phyloP scores from a whole-genome alignment of 2,329 filamentous ascomycete genomes.

The Pseudogymnoascus sp. region DNA sequence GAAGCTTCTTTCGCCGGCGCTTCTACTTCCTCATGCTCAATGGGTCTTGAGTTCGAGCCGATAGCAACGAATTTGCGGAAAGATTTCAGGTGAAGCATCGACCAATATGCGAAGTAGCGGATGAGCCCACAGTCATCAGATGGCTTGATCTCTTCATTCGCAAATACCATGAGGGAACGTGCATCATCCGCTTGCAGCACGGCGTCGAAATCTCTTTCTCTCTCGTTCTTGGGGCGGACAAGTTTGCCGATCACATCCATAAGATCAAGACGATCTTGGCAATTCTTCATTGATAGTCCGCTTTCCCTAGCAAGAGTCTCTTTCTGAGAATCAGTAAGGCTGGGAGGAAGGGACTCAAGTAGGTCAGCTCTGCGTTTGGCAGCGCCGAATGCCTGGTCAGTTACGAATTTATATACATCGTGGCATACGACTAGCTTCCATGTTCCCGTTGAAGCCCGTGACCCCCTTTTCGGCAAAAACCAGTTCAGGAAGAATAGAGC shows the following conservation, averaged over 20 bases:
- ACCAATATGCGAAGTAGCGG: conserved; percentile 56
- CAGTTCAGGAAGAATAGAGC: conserved; percentile 34
- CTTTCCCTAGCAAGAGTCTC: conserved; percentile 18
- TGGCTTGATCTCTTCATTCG: conserved; percentile 40
- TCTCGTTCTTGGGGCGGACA: neutral
- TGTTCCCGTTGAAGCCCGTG: conserved; percentile 13
- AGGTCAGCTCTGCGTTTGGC: conserved; percentile 20
- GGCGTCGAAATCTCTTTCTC: conserved; percentile 10
- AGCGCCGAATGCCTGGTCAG: conserved; percentile 24
- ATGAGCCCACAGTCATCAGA: conserved; percentile 55
- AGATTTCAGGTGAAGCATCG: conserved; percentile 38
- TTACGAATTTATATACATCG: conserved; percentile 21
- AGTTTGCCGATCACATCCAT: neutral
- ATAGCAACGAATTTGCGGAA: conserved; percentile 49
- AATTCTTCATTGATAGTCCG: conserved; percentile 20
- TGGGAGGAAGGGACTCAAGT: conserved; percentile 11
- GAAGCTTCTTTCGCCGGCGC: neutral
- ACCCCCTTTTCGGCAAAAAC: conserved; percentile 26
- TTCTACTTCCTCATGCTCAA: neutral
- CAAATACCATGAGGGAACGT: conserved; percentile 36
- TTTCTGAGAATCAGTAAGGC: conserved; percentile 17
- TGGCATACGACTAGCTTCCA: conserved; percentile 19
- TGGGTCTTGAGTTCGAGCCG: conserved; percentile 27
- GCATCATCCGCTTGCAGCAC: conserved; percentile 25
- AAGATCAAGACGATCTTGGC: conserved; percentile 18